Evolutionary conservation across 2,329 filamentous ascomycete species (phyloP), one percentile per base, ranked within the genome.

Genomic region (Drechslerella coelobrocha): DNA sequence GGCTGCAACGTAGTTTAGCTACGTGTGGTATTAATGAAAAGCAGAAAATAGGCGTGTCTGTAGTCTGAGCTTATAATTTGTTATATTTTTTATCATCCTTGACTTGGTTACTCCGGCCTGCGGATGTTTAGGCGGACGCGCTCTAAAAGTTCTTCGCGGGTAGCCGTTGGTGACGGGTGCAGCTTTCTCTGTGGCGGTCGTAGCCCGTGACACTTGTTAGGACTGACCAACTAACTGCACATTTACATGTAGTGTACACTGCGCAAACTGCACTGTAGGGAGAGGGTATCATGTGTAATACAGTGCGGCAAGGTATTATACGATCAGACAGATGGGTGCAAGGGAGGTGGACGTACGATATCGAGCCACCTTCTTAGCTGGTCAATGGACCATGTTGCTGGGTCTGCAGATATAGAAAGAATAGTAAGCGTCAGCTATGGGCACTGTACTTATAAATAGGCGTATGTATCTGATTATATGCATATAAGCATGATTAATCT

Each of bases 311-410:
- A 31, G 48, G 19, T 45, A 52, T 37, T 39, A 21, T 41, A n/a
- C n/a, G n/a, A n/a, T 41, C 19, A 34, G 29, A 37, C 23, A 19
- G 2, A 31, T 47, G 29, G 21, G 1, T 45, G 39, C 48, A 29
- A 12, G 9, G n/a, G 2, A 2, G 17, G 14, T 2, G 26, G 12
- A 55, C 50, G 10, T 54, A 71, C 66, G 4, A 71, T 24, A 19
- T 71, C 66, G n/a, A 71, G 34, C 59, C 59, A 71, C 26, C 66
- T 39, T 21, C 59, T 53, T 41, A 71, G 39, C 43, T 71, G 59
- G 17, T 71, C 66, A 19, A 60, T 71, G 4, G 66, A 71, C 66
- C 66, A 71, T 31, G 52, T 71, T 2, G 41, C 31, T 21, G 66
- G 66, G 17, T 71, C 66, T 71, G 24, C 29, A 51, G 17, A 39